Evolutionary conservation across 768 basidiomycete genomes (phyloP), one percentile per base, ranked within the genome.

Genomic region (Agaricus sinodeliciosus): DNA sequence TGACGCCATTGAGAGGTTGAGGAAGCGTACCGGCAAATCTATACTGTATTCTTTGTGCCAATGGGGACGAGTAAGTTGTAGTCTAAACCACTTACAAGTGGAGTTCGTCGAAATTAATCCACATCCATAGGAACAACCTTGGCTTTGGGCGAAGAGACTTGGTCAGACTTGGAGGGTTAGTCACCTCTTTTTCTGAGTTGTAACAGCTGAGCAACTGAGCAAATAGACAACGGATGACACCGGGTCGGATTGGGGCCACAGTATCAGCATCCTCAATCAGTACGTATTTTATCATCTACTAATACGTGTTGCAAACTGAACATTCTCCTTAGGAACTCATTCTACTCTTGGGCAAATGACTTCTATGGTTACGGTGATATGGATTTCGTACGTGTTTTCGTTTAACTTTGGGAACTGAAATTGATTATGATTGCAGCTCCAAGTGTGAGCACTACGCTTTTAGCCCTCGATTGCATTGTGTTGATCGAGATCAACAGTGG

Each of bases 351-450:
- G 69, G 78, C 81, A 3, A 76, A 78, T 4, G 82, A 85, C 64
- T 85, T 85, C 60, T 83, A 80, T 56, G 83, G 82, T 13, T 78
- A 77, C 55, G 84, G 84, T 55, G 84, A 86, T 62, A 68, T 86
- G 68, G 84, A 85, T 63, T 84, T 85, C 47, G 83, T 83, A 47
- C 19, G 16, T 15, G 3, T 35, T 36, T 49, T 53, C 19, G 31
- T 39, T 42, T 31, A 31, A 31, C 31, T 18, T 3, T 37, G 18
- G 6, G 34, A 39, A 15, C 2, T 39, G 16, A 37, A 5, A 36
- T 19, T 11, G 6, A n/a, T 34, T 49, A 11, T 26, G 18, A 43
- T 13, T 48, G 25, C 59, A 81, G 81, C 69, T 82, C 51, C 78
- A 82, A 73, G 60, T 83, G 80, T 81, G 63, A 57, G 72, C 15